Evolutionary conservation across 1,284 basidiomycete species (phyloP).

Genomic region (Cutaneotrichosporon cutaneum): DNA sequence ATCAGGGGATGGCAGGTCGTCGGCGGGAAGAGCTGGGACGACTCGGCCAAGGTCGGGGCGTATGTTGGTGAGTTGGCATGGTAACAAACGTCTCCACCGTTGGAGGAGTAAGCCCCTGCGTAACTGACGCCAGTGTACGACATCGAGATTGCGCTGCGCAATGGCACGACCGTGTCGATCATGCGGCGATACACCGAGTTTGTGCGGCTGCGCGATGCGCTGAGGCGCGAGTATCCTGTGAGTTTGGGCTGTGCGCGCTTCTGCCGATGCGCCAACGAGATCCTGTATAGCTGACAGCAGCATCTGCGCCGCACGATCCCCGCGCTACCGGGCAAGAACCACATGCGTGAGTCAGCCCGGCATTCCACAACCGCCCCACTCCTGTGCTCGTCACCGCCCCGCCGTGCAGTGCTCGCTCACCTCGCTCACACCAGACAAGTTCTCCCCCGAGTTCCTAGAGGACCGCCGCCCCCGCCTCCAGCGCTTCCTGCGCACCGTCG

Average conservation of each 20-base stretch:
- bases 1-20: constrained; percentile 46
- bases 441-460: constrained; percentile 42
- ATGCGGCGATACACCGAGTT: constrained; percentile 48
- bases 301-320: constrained; percentile 40
- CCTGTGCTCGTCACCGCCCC: too few relatives aligned
- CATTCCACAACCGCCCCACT: too few relatives aligned
- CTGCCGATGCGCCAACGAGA: too few relatives aligned
- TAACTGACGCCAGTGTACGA: constrained; percentile 40
- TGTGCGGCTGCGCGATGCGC: constrained; percentile 32
- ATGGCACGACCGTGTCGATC: constrained; percentile 39
- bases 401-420: too few relatives aligned
- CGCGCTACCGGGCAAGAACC: constrained; percentile 44
- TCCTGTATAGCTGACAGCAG: constrained; percentile 22
- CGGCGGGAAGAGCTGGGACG: constrained; percentile 41
- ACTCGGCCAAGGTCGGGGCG: constrained; percentile 40
- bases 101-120: too few relatives aligned
- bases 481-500: constrained; percentile 43
- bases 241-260: constrained; percentile 15
- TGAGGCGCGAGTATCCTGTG: constrained; percentile 37
- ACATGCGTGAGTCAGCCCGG: constrained; percentile 47
- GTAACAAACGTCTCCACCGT: too few relatives aligned
- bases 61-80: constrained; percentile 44
- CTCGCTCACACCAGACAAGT: constrained; percentile 34
- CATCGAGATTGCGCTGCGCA: constrained; percentile 38
- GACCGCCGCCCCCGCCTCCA: constrained; percentile 44